phyloP scores from a whole-genome alignment of 345 rosid genomes.

The Pugionium cornutum region DNA sequence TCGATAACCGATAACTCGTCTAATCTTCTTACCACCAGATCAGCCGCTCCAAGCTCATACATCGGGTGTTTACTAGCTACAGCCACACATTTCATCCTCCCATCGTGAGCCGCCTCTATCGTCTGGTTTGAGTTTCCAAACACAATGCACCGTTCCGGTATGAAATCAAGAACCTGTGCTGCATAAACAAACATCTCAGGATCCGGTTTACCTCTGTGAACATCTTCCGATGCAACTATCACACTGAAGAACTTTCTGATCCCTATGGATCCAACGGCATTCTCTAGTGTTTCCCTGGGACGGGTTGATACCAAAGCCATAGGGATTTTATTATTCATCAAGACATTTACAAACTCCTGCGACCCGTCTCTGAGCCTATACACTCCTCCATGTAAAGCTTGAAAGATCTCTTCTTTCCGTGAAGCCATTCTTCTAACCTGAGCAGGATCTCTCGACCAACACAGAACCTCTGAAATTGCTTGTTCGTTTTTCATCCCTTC shows the following conservation, averaged over 20 bases:
- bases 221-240: constrained; percentile 87
- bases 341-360: constrained; percentile 76
- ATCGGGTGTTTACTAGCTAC: constrained; percentile 92
- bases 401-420: constrained; percentile 80
- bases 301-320: constrained; percentile 96
- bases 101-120: constrained; percentile 94
- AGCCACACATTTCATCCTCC: constrained; percentile 93
- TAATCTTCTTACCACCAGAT: constrained; percentile 75
- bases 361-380: constrained; percentile 75
- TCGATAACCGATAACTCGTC: constrained; percentile 88
- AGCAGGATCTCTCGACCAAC: constrained; percentile 92
- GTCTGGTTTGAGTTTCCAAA: constrained; percentile 92
- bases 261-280: constrained; percentile 67
- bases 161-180: constrained; percentile 79
- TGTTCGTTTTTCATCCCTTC: constrained; percentile 98
- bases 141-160: constrained; percentile 94
- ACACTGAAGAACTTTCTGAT: constrained; percentile 68
- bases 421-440: constrained; percentile 74
- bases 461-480: constrained; percentile 89
- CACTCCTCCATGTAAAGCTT: constrained; percentile 79
- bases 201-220: constrained; percentile 87
- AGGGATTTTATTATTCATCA: constrained; percentile 85
- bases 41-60: constrained; percentile 93
- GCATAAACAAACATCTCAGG: constrained; percentile 91
- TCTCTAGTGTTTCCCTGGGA: constrained; percentile 68